Percentiles rank a stretch among this genome's conserved stretches.
phyloP scores from a whole-genome alignment of 495 filamentous ascomycete genomes.

The Penicillium parvum region DNA sequence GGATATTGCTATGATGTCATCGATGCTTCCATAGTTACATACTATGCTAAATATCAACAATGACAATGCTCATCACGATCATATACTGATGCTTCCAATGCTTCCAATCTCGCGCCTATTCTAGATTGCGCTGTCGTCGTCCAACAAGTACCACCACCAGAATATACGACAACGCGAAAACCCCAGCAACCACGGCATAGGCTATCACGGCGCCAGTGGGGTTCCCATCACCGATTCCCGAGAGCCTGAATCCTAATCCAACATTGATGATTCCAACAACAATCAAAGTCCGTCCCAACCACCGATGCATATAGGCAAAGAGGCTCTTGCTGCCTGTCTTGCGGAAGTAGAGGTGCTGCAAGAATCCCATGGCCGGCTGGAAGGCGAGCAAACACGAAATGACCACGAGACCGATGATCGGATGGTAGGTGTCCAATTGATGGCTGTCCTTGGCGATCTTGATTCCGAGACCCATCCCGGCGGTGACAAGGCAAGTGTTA shows the following conservation, averaged over 20 bases:
- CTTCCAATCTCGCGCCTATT: not conserved
- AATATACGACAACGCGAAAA: conserved; percentile 49
- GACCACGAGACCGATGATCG: conserved; percentile 54
- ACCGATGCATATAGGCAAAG: conserved; percentile 60
- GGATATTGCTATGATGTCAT: too few species aligned
- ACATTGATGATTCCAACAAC: conserved; percentile 66
- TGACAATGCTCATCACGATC: too few species aligned
- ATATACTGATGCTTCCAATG: too few species aligned
- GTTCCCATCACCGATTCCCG: conserved; percentile 6
- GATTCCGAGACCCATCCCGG: conserved; percentile 60
- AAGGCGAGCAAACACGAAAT: conserved; percentile 54
- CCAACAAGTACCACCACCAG: conserved; percentile 4
- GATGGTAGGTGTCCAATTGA: conserved; percentile 28
- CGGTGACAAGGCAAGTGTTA: conserved; percentile 51
- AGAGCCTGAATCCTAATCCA: conserved; percentile 60
- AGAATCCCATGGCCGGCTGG: conserved; percentile 61
- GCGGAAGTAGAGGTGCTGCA: conserved; percentile 57
- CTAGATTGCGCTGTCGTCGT: not conserved
- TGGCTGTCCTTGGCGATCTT: conserved; percentile 34
- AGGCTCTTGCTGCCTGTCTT: conserved; percentile 46
- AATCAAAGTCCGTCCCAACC: conserved; percentile 63
- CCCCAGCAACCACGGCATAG: conserved; percentile 55
- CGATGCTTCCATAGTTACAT: too few species aligned
- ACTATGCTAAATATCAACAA: not conserved
- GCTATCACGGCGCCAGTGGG: conserved; percentile 48